Base-by-base conservation (phyloP, 257 asterid genomes). In the Cynanchum wilfordii region DNA sequence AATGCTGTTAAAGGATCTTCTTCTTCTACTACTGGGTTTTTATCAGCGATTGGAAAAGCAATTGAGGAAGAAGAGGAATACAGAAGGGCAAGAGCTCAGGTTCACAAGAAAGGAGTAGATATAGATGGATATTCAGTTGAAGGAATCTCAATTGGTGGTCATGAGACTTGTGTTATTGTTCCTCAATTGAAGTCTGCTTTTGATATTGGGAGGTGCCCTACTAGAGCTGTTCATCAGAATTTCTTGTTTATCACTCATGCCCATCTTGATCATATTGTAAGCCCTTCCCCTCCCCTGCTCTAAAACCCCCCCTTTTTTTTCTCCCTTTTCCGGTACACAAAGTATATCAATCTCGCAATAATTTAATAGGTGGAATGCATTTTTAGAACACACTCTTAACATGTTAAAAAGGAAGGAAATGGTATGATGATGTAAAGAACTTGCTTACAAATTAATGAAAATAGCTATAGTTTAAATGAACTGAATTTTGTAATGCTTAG, bases 261-360 rank as follows among this genome's bases (percentile, higher is more conserved):
- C 58, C 99, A 95, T 84, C 98, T 95, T 51, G 99, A 95, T 82
- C 99, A 95, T 86, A 91, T 95, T 79, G 99, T 95, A 88, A 70
- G 87, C 52, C 44, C 38, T 5, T 42, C 47, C 11, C 38, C 38
- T 42, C 47, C 11, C 47, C 11, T 8, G 47, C 47, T 42, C 47
- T 42, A 42, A 42, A 8, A 8, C 11, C 10, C 47, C 7, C 1
- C 1, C 0, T 40, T 40, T 5, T 40, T 40, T 40, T 8, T 42
- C 5, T 38, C 5, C 47, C 11, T 42, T 42, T 8, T 42, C 47
- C 47, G 11, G 47, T 11, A 42, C 10, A 11, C 12, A 7, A 42
- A 42, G 47, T 42, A 0, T 42, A 42, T 42, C 47, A 42, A 42
- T 42, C 11, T 42, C 47, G 11, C 7, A 8, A 10, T 0, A 42